These are phyloP conservation scores for Leishmania tropica DNA, from an alignment of 208 protist genomes.

Conservation along the genomic window DNA sequence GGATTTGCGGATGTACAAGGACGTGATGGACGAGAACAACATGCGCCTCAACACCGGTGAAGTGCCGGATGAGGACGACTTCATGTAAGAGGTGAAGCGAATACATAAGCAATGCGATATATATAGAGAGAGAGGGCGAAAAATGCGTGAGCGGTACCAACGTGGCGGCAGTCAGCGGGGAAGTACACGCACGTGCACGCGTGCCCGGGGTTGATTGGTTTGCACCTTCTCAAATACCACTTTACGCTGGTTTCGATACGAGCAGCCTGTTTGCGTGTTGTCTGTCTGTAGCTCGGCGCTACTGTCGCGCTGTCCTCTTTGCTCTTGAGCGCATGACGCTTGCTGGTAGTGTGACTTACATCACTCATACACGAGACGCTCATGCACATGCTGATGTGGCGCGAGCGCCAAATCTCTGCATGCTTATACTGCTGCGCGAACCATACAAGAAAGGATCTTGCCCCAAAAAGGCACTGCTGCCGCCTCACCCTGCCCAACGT, in stretches of 20 bases:
- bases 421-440: not conserved
- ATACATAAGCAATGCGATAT: not conserved
- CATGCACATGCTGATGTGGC: not conserved
- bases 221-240: not conserved
- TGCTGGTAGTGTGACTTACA: not conserved
- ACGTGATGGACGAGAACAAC: constrained; percentile 78
- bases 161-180: not conserved
- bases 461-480: not conserved
- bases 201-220: not conserved
- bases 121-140: too few relatives aligned
- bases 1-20: constrained; percentile 82
- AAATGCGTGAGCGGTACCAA: too few relatives aligned
- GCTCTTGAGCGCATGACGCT: not conserved
- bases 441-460: not conserved
- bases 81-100: constrained; percentile 78
- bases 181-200: not conserved
- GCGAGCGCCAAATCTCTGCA: not conserved
- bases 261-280: not conserved
- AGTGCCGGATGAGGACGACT: constrained; percentile 93
- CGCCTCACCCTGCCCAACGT: not conserved
- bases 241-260: not conserved
- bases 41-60: constrained; percentile 87
- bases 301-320: not conserved
- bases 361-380: not conserved
- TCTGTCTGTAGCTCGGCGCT: not conserved